phyloP scores from a whole-genome alignment of 2,329 filamentous ascomycete genomes.

The Shiraia bambusicola region DNA sequence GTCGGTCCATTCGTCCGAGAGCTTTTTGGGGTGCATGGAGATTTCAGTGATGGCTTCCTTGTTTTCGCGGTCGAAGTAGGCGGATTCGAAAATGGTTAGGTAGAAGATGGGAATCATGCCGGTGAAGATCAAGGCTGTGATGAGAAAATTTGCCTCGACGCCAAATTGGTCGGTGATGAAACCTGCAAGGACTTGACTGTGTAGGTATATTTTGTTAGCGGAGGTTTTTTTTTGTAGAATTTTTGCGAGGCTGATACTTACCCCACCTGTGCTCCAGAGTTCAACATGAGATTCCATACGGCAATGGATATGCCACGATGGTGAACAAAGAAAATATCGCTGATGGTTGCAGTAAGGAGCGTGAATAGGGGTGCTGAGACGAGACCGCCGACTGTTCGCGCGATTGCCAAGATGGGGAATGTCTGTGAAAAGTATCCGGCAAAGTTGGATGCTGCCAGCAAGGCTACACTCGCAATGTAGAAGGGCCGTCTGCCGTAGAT shows the following conservation, averaged over 20 bases:
- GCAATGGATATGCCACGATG: constrained; percentile 15
- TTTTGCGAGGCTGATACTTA: constrained; percentile 1
- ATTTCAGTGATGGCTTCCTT: constrained; percentile 3
- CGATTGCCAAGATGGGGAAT: constrained; percentile 10
- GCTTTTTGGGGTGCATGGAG: constrained; percentile 5
- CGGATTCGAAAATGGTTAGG: constrained; percentile 13
- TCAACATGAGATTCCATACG: constrained; percentile 15
- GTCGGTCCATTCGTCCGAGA: constrained; percentile 9
- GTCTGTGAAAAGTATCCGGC: constrained; percentile 9
- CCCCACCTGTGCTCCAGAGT: constrained; percentile 14
- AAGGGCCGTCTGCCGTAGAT: constrained; percentile 14
- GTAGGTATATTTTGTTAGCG: constrained; percentile 1
- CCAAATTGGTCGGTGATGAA: constrained; percentile 13
- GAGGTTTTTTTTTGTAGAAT: not conserved
- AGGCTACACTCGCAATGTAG: constrained; percentile 11
- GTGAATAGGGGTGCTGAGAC: constrained; percentile 15
- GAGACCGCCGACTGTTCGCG: constrained; percentile 12
- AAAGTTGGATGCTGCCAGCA: constrained; percentile 11
- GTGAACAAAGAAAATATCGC: constrained; percentile 16
- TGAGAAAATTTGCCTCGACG: constrained; percentile 10
- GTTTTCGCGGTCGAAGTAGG: constrained; percentile 9
- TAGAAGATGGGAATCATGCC: constrained; percentile 10
- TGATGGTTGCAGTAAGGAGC: constrained; percentile 13
- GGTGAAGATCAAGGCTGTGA: constrained; percentile 10
- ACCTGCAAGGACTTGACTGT: constrained; percentile 9